Conservation (phyloP, 805 yeast genomes). For the Candida incommunis region DNA sequence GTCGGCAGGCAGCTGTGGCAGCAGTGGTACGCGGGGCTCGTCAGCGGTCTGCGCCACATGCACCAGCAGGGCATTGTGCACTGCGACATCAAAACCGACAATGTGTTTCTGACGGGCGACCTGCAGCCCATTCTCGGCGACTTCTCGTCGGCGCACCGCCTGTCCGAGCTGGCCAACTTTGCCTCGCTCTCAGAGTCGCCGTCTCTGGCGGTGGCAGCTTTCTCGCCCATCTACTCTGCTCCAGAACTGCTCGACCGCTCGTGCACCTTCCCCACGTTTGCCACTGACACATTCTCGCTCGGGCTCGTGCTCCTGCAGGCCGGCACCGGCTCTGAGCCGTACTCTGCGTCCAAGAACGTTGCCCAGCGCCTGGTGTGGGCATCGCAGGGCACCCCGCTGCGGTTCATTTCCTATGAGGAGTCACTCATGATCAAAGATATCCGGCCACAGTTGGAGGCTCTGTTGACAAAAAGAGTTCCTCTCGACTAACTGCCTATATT, state of each 20-base stretch:
- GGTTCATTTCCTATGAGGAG: background rate
- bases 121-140: conserved; percentile 30
- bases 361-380: conserved; percentile 19
- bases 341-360: conserved; percentile 19
- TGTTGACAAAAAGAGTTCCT: background rate
- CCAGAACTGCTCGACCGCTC: conserved; percentile 28
- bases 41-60: conserved; percentile 12
- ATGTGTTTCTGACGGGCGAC: conserved; percentile 22
- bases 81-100: conserved; percentile 35
- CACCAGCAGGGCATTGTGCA: conserved; percentile 24
- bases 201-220: conserved; percentile 18
- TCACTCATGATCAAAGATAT: background rate
- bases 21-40: conserved; percentile 15
- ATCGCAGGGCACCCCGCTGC: background rate
- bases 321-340: conserved; percentile 34
- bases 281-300: conserved; percentile 32
- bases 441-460: background rate
- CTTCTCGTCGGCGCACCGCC: conserved; percentile 28
- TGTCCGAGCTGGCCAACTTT: conserved; percentile 9
- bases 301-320: conserved; percentile 33
- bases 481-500: background rate
- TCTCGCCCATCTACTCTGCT: conserved; percentile 31
- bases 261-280: conserved; percentile 18
- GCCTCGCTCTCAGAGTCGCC: conserved; percentile 8
- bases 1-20: conserved; percentile 14